Base-by-base conservation (phyloP, 495 filamentous ascomycete species). In the Penicillium robsamsonii region DNA sequence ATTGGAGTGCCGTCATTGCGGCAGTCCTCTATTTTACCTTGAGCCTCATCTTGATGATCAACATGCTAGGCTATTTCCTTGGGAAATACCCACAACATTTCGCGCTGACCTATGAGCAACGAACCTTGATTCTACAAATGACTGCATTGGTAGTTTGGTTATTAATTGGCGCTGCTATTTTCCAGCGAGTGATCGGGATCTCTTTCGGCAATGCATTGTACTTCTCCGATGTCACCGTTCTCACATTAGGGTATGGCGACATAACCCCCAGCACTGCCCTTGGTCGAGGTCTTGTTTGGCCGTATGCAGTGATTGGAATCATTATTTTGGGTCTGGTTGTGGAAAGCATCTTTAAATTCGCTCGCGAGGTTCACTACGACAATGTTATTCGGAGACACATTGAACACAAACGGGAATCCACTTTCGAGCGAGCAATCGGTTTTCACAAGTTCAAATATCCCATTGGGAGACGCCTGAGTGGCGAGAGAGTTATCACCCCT, bases 311-410 rank as follows among this genome's bases (percentile, higher is more conserved):
- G 4, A 82, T 92, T 20, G 93, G 92, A 7, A 87, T 96, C 46
- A 85, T 93, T 44, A 92, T 87, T 54, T 75, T 97, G 4, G 93
- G 92, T 83, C 76, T 97, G 27, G 88, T 96, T 24, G 86, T 96
- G 30, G 85, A 86, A 15, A 93, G 90, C 51, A 90, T 96, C 51
- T 82, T 89, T 38, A 86, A 78, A 30, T 90, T 90, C 55, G 81
- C 81, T 3, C 55, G 64, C 18, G 83, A 89, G 50, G 72, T 91
- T 30, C 79, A 83, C 17, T 76, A 83, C 44, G 83, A 85, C 51
- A 87, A 90, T 24, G 75, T 92, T 31, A 74, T 91, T 52, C 81
- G 79, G 60, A 79, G 74, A 31, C 88, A 89, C 61, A 73, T 86
- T 30, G 76, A 86, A 33, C 77, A 79, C 17, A 76, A 74, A 30